phyloP scores from a whole-genome alignment of 2,329 filamentous ascomycete genomes.

The Fusarium sp. region DNA sequence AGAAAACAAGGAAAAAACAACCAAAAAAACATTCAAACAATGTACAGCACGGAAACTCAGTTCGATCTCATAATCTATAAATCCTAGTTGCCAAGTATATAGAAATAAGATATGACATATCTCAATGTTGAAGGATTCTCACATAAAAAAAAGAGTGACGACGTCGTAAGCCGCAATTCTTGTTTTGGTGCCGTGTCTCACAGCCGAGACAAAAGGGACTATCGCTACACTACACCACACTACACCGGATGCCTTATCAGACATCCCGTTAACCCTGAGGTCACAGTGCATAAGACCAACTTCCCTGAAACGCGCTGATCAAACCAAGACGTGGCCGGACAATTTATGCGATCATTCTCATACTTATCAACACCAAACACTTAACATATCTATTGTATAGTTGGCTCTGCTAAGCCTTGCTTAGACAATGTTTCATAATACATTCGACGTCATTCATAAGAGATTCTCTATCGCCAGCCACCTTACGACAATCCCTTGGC shows the following conservation, averaged over 20 bases:
- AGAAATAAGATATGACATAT: constrained; percentile 2
- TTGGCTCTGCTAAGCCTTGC: neutral
- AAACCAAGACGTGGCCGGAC: neutral
- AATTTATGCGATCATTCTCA: neutral
- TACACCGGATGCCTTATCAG: neutral
- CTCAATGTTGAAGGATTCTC: neutral
- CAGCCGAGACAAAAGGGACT: neutral
- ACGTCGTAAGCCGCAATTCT: constrained; percentile 14
- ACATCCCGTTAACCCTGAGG: neutral
- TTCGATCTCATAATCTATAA: constrained; percentile 4
- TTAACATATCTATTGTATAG: neutral
- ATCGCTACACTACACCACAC: neutral
- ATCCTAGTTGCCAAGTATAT: neutral
- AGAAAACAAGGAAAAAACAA: constrained; percentile 5
- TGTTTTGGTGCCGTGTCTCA: neutral
- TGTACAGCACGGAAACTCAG: constrained; percentile 1
- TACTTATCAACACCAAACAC: neutral
- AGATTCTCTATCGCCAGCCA: neutral
- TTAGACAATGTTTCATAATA: neutral
- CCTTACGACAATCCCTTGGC: constrained; percentile 33
- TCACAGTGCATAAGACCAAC: neutral
- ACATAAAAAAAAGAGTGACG: constrained; percentile 2
- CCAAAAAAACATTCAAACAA: constrained; percentile 14
- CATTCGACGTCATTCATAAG: neutral
- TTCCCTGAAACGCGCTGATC: neutral